Evolutionary conservation across 768 basidiomycete species (phyloP), one percentile per base, ranked within the genome.

Genomic region (Hydnomerulius pinastri): DNA sequence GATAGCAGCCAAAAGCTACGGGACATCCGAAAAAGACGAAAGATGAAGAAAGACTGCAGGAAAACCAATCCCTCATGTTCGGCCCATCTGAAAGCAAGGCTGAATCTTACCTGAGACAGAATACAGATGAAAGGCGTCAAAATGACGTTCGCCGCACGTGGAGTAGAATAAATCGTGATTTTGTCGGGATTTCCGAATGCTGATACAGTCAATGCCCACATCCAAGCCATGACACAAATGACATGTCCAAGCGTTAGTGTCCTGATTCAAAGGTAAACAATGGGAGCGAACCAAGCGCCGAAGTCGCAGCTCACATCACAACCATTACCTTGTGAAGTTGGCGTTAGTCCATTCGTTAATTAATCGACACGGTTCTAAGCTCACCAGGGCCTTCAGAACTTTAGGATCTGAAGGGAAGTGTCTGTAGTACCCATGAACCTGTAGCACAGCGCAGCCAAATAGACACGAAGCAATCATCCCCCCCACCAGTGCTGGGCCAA

Each of bases 401-500:
- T n/a, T 36, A 11, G 24, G 24, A 28, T 51, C 51, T 12, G 6
- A 12, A 42, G 33, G 40, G 29, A 43, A 49, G 4, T 21, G 40
- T 21, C 28, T 43, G 23, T 38, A 53, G 39, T 50, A 53, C 15
- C 33, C 36, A 20, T 42, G 36, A 4, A 47, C 36, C 48, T 53
- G 47, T 24, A 53, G 8, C 10, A 40, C 36, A 20, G 51, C 39
- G 18, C 51, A 53, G 3, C 51, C 51, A n/a, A 53, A 53, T 10
- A 43, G 36, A 23, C 17, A 50, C 40, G 47, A 23, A 3, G 51
- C 40, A 15, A 29, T 23, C 36, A 46, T 51, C 4, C 33, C 24
- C 24, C 45, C 50, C 8, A 51, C 25, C 25, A 53, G 32, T 13
- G 51, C 51, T 42, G 51, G 51, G 35, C 51, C 40, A 17, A 49